Evolutionary conservation across 148 eudicot genomes (phyloP).

Genomic region (Chenopodium quinoa): DNA sequence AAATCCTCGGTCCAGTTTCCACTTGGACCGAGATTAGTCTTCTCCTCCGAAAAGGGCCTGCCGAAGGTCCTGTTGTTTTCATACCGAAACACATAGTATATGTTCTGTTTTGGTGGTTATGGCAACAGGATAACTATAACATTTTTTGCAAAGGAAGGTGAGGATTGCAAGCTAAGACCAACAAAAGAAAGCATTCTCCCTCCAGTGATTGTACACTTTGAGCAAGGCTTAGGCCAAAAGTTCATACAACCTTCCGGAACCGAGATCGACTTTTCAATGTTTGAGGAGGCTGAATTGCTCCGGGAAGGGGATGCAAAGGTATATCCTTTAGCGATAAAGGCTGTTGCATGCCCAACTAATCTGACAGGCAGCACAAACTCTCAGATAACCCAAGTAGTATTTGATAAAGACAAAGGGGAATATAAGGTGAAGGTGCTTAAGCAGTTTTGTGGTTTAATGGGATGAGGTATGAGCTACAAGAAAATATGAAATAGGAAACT

Average conservation of each 20-base stretch:
- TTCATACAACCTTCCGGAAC: slow-evolving; percentile 86
- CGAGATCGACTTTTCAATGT: slow-evolving; percentile 80
- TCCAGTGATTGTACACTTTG: slow-evolving; percentile 60
- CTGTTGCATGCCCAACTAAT: slow-evolving; percentile 58
- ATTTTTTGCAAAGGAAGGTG: slow-evolving; percentile 72
- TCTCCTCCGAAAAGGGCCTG: too few relatives aligned
- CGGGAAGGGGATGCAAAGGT: slow-evolving; percentile 45
- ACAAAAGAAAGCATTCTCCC: slow-evolving; percentile 68
- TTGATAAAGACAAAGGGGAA: slow-evolving; percentile 81
- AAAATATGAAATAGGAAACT: slow-evolving; percentile 92
- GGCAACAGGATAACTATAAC: slow-evolving; percentile 53
- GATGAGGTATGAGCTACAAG: slow-evolving; percentile 86
- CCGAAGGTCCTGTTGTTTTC: too few relatives aligned
- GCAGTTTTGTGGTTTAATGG: slow-evolving; percentile 83
- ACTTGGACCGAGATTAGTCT: too few relatives aligned
- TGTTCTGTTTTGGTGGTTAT: background rate
- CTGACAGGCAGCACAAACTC: slow-evolving; percentile 52
- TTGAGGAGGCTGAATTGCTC: slow-evolving; percentile 57
- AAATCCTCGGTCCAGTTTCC: too few relatives aligned
- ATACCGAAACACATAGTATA: too few relatives aligned
- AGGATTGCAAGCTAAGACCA: slow-evolving; percentile 66
- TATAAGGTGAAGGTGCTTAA: slow-evolving; percentile 72
- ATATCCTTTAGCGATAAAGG: slow-evolving; percentile 75
- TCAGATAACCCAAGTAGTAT: slow-evolving; percentile 86
- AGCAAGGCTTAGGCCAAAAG: slow-evolving; percentile 82